phyloP scores from a whole-genome alignment of 768 basidiomycete species.

The Auricularia sp. region DNA sequence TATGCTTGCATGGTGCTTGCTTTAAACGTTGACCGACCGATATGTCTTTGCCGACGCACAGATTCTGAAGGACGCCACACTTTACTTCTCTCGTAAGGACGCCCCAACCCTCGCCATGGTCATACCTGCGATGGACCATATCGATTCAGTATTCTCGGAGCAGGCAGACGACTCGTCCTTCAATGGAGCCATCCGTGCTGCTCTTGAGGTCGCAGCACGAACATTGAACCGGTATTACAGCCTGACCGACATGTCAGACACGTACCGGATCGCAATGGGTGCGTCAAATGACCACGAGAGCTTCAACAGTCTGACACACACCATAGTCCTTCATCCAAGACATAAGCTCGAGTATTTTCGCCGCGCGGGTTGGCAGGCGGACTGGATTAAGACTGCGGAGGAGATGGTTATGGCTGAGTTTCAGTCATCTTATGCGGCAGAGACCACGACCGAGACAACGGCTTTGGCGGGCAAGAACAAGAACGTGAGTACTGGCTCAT shows the following conservation, averaged over 20 bases:
- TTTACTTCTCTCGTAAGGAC: constrained; percentile 20
- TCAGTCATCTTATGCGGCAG: not conserved
- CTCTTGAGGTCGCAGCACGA: constrained; percentile 20
- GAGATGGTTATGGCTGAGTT: constrained; percentile 17
- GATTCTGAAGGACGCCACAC: constrained; percentile 28
- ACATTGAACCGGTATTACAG: constrained; percentile 26
- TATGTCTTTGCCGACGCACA: constrained; percentile 8
- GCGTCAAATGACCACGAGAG: constrained; percentile 9
- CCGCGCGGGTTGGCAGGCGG: constrained; percentile 17
- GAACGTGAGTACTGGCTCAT: too few species aligned
- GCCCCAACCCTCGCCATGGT: constrained; percentile 22
- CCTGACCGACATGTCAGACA: constrained; percentile 20
- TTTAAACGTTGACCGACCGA: not conserved
- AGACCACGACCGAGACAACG: not conserved
- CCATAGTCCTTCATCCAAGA: constrained; percentile 25
- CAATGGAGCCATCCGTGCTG: constrained; percentile 16
- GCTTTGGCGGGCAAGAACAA: too few species aligned
- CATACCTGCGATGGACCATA: constrained; percentile 31
- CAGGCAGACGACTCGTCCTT: constrained; percentile 10
- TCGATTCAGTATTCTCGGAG: constrained; percentile 19
- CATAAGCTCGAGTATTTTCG: constrained; percentile 29
- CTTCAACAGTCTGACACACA: not conserved
- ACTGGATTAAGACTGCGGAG: constrained; percentile 22
- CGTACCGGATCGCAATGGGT: constrained; percentile 27
- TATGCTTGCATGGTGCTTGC: constrained; percentile 9